Conservation (phyloP, 306 rosid species). For the Pterocarpus macrocarpus region DNA sequence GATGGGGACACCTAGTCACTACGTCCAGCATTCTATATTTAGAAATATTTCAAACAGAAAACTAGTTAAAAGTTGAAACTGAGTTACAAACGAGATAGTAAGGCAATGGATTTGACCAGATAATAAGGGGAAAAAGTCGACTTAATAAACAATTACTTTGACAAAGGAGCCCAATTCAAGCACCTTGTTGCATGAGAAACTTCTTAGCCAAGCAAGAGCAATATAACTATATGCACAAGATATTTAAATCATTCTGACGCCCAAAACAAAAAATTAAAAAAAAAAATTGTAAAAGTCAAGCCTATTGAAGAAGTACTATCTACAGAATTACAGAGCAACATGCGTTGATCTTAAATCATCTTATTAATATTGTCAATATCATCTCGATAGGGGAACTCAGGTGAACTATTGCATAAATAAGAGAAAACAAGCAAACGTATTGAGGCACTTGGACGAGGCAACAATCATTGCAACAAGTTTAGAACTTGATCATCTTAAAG, state of each 20-base stretch:
- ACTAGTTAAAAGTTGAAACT: constrained; percentile 27
- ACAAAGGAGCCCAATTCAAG: not conserved
- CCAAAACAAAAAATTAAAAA: not conserved
- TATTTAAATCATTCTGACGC: constrained; percentile 13
- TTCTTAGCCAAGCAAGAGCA: constrained; percentile 36
- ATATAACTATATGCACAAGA: constrained; percentile 10
- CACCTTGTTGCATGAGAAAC: constrained; percentile 29
- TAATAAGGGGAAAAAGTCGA: not conserved
- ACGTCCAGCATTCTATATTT: constrained; percentile 19
- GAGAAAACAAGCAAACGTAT: not conserved
- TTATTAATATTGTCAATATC: not conserved
- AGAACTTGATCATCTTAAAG: constrained; percentile 2
- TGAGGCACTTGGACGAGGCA: constrained; percentile 7
- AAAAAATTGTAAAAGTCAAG: not conserved
- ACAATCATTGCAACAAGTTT: constrained; percentile 18
- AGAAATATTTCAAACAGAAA: constrained; percentile 19
- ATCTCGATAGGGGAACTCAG: not conserved
- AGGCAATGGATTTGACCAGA: constrained; percentile 32
- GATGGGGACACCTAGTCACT: constrained; percentile 5
- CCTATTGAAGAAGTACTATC: constrained; percentile 18
- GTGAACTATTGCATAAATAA: constrained; percentile 17
- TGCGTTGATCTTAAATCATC: constrained; percentile 17
- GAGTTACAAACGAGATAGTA: constrained; percentile 27
- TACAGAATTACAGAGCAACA: constrained; percentile 23
- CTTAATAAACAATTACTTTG: not conserved